Conservation (phyloP, 805 yeast genomes). For the Torulaspora quercuum region DNA sequence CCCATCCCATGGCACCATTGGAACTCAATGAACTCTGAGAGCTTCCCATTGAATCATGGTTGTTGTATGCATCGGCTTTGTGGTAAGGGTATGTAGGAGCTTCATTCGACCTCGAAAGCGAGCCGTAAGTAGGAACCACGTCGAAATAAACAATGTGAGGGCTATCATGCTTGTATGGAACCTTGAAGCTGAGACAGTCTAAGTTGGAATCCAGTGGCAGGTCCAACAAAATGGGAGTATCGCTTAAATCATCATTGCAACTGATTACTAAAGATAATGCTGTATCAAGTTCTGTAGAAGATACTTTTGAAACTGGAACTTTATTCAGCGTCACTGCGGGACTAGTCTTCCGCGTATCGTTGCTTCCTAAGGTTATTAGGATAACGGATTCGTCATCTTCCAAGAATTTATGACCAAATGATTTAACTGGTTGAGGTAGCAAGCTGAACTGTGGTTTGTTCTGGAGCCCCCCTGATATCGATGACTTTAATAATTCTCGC, state of each 20-base stretch:
- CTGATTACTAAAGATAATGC: conserved; percentile 72
- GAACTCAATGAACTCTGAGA: conserved; percentile 11
- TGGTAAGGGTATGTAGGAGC: conserved; percentile 1
- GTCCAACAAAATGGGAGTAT: conserved; percentile 63
- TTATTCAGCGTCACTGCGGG: conserved; percentile 65
- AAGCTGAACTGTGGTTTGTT: conserved; percentile 5
- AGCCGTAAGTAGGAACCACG: conserved; percentile 82
- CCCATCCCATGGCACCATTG: conserved; percentile 1
- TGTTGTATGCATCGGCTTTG: conserved; percentile 2
- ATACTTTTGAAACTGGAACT: conserved; percentile 72
- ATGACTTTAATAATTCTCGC: conserved; percentile 10
- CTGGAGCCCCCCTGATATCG: conserved; percentile 8
- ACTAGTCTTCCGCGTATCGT: conserved; percentile 60
- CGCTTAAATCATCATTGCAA: conserved; percentile 39
- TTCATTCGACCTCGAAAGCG: conserved; percentile 23
- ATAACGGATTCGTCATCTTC: conserved; percentile 61
- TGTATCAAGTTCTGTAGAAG: conserved; percentile 81
- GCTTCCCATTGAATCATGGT: conserved; percentile 1
- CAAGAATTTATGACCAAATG: conserved; percentile 80
- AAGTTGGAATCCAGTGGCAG: conserved; percentile 76
- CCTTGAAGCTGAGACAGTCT: conserved; percentile 70
- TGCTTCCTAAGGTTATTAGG: conserved; percentile 81
- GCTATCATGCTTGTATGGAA: conserved; percentile 46
- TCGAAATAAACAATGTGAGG: conserved; percentile 71
- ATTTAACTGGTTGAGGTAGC: conserved; percentile 56